These are phyloP conservation scores for Pestalotiopsis sp. DNA, from an alignment of 2,329 filamentous ascomycete species.

Conservation along the genomic window DNA sequence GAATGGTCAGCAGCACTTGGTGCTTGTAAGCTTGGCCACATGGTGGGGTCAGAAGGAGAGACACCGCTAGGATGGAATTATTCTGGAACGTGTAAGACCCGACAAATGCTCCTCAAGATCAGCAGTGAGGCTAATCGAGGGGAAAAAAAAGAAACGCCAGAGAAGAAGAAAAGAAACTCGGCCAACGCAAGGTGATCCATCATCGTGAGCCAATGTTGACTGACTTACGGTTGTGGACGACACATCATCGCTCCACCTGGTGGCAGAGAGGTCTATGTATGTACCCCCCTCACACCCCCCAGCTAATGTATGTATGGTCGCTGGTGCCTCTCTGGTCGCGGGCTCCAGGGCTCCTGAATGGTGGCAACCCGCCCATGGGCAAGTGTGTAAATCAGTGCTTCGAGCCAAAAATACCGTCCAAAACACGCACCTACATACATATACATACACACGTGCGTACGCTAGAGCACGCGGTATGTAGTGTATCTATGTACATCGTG, in stretches of 20 bases:
- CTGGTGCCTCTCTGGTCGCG: too few species aligned
- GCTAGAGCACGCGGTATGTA: too few species aligned
- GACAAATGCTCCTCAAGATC: background rate
- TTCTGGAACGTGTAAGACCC: conserved; percentile 5
- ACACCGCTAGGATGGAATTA: background rate
- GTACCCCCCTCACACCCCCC: too few species aligned
- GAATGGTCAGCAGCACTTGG: too few species aligned
- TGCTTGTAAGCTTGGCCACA: background rate
- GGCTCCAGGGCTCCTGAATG: background rate
- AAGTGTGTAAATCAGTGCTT: background rate
- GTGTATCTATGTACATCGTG: background rate
- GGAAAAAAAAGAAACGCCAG: background rate
- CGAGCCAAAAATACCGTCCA: background rate
- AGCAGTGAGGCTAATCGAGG: background rate
- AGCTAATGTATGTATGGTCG: background rate
- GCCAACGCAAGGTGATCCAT: background rate
- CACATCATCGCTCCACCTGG: conserved; percentile 1
- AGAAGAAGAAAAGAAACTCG: background rate
- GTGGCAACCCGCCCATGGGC: background rate
- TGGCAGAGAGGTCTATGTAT: background rate
- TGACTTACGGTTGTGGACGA: background rate
- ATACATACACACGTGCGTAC: too few species aligned
- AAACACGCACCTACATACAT: background rate
- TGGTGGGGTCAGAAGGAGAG: background rate
- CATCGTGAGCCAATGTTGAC: background rate